A percentile compares a stretch with the other conserved stretches of the same genome.
Evolutionary conservation across 148 eudicot species (phyloP).

Genomic region (Persicaria maculosa): DNA sequence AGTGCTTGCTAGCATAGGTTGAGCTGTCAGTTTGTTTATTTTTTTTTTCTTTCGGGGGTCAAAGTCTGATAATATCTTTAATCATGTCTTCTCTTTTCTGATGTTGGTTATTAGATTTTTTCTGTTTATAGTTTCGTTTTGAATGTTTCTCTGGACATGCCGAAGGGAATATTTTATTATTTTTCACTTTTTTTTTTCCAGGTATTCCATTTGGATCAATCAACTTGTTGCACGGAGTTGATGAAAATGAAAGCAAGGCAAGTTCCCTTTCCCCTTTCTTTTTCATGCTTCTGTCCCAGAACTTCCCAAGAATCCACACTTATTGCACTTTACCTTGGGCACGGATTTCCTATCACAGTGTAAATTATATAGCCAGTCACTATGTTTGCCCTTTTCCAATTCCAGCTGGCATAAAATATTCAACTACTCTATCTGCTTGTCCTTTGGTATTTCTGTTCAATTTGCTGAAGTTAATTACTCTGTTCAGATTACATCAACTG

Average conservation of each 20-base stretch:
- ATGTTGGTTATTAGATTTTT: background rate
- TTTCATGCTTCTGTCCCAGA: background rate
- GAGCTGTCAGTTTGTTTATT: background rate
- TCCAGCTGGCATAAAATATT: background rate
- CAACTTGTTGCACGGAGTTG: slow-evolving; percentile 82
- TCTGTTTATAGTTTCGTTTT: background rate
- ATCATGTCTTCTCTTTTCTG: background rate
- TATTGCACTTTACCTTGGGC: background rate
- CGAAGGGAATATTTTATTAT: background rate
- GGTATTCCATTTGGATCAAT: slow-evolving; percentile 98
- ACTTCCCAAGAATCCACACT: background rate
- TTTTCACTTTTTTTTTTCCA: slow-evolving; percentile 29
- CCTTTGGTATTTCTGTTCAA: background rate
- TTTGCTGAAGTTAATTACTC: slow-evolving; percentile 12
- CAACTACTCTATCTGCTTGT: background rate
- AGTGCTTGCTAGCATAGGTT: background rate
- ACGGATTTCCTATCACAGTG: background rate
- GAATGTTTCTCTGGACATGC: background rate
- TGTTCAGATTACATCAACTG: slow-evolving; percentile 89
- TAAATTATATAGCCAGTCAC: slow-evolving; percentile 1
- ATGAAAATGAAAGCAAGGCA: slow-evolving; percentile 98
- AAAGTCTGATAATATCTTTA: background rate
- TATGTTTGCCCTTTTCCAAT: background rate
- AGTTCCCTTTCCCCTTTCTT: slow-evolving; percentile 19
- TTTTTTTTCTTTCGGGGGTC: background rate